phyloP scores from a whole-genome alignment of 1,139 yeast species.

The Sugiyamaella pinicola region DNA sequence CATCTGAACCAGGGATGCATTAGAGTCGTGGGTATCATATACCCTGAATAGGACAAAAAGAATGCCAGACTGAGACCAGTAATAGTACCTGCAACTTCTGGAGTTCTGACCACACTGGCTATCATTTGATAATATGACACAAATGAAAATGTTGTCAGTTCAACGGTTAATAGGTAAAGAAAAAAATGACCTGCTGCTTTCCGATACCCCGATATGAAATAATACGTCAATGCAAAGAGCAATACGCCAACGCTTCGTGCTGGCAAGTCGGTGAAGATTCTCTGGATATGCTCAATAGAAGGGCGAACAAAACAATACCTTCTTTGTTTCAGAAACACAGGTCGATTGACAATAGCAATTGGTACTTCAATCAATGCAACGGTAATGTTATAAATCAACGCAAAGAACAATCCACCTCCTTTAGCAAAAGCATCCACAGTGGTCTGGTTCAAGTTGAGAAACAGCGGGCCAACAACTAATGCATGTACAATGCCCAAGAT shows the following conservation, averaged over 20 bases:
- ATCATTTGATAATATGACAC: slow-evolving; percentile 61
- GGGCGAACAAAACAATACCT: slow-evolving; percentile 63
- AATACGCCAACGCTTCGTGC: slow-evolving; percentile 51
- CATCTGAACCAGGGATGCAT: slow-evolving; percentile 69
- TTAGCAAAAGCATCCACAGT: slow-evolving; percentile 58
- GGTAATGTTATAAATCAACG: slow-evolving; percentile 57
- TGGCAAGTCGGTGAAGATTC: slow-evolving; percentile 60
- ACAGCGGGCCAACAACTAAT: slow-evolving; percentile 57
- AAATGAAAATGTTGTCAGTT: slow-evolving; percentile 53
- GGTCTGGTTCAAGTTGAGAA: slow-evolving; percentile 50
- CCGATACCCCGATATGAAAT: slow-evolving; percentile 60
- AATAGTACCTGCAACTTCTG: slow-evolving; percentile 61
- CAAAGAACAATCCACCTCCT: slow-evolving; percentile 58
- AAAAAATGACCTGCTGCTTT: slow-evolving; percentile 63
- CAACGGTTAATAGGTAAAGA: slow-evolving; percentile 54
- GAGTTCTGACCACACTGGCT: slow-evolving; percentile 57
- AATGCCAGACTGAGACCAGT: slow-evolving; percentile 59
- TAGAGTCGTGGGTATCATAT: slow-evolving; percentile 56
- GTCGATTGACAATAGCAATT: slow-evolving; percentile 56
- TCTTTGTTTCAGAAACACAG: slow-evolving; percentile 61
- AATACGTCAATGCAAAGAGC: slow-evolving; percentile 52
- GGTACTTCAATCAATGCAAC: slow-evolving; percentile 61
- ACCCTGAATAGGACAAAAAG: slow-evolving; percentile 61
- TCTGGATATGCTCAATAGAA: slow-evolving; percentile 65
- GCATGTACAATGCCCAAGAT: slow-evolving; percentile 55